phyloP scores from a whole-genome alignment of 768 basidiomycete genomes.

The Boletellus emodensis region DNA sequence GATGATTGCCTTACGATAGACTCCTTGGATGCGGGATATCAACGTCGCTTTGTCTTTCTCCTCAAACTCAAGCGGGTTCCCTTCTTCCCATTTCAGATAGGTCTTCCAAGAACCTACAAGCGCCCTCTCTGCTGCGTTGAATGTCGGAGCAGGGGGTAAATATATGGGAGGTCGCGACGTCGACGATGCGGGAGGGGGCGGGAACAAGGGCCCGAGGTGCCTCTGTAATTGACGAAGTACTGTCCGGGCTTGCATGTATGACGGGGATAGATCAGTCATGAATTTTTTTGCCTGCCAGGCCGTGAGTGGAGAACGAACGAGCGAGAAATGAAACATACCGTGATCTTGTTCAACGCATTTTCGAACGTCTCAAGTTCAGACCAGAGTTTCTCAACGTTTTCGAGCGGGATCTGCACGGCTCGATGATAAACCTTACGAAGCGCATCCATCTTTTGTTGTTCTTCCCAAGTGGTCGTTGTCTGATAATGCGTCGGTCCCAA shows the following conservation, averaged over 20 bases:
- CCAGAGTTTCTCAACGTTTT: conserved; percentile 92
- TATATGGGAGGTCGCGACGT: conserved; percentile 43
- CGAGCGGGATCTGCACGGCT: conserved; percentile 90
- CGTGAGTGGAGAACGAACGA: conserved; percentile 9
- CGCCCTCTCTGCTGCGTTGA: conserved; percentile 65
- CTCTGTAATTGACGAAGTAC: conserved; percentile 80
- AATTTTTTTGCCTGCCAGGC: conserved; percentile 82
- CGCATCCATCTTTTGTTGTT: conserved; percentile 91
- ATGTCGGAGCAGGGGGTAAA: conserved; percentile 69
- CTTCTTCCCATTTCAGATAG: conserved; percentile 94
- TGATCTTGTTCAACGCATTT: conserved; percentile 81
- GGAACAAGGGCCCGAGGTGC: conserved; percentile 59
- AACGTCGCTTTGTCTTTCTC: conserved; percentile 70
- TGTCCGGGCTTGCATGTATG: conserved; percentile 93
- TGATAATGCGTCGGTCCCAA: conserved; percentile 20
- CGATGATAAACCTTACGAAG: conserved; percentile 90
- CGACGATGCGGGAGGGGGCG: conserved; percentile 42
- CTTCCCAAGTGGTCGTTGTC: conserved; percentile 88
- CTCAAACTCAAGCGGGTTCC: conserved; percentile 89
- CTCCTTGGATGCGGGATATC: conserved; percentile 68
- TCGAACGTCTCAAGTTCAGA: conserved; percentile 92
- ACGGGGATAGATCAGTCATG: conserved; percentile 85
- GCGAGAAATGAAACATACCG: conserved; percentile 38
- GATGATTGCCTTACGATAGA: conserved; percentile 85
- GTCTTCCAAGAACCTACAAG: conserved; percentile 85